Evolutionary conservation across 2,329 filamentous ascomycete genomes (phyloP).

Genomic region (Pestalotiopsis sp.): DNA sequence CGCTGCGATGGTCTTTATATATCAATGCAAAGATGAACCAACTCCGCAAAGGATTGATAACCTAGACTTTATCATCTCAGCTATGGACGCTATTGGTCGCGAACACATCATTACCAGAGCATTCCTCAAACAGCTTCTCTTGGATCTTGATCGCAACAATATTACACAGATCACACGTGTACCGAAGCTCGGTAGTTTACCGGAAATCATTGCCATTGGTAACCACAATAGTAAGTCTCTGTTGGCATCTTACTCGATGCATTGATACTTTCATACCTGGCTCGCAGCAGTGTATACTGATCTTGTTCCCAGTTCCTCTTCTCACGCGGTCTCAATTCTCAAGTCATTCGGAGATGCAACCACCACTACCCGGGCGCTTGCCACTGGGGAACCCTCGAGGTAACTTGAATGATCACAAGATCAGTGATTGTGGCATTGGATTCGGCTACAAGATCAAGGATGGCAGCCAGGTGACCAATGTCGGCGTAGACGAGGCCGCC

Average conservation of each 20-base stretch:
- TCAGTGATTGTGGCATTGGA: constrained; percentile 14
- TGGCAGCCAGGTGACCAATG: neutral
- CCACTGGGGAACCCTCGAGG: constrained; percentile 39
- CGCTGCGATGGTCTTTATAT: constrained; percentile 80
- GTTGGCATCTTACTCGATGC: neutral
- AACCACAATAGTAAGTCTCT: constrained; percentile 25
- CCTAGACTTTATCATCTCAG: constrained; percentile 76
- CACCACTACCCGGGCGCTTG: constrained; percentile 48
- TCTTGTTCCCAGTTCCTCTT: constrained; percentile 39
- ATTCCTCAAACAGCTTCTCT: constrained; percentile 81
- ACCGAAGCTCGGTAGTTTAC: constrained; percentile 37
- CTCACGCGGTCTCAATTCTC: constrained; percentile 49
- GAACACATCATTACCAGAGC: constrained; percentile 78
- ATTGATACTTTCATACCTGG: neutral
- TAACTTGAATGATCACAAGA: constrained; percentile 19
- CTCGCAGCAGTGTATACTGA: neutral
- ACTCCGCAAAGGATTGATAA: constrained; percentile 49
- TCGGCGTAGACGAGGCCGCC: constrained; percentile 11
- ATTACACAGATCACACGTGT: constrained; percentile 39
- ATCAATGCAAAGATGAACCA: constrained; percentile 61
- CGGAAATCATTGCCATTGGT: constrained; percentile 12
- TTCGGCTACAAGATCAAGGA: constrained; percentile 8
- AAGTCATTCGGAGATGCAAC: constrained; percentile 40
- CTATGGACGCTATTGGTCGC: constrained; percentile 76
- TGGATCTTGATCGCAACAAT: constrained; percentile 70